These are phyloP conservation scores for Manihot esculenta DNA, from an alignment of 441 rosid genomes.

Conservation along the genomic window DNA sequence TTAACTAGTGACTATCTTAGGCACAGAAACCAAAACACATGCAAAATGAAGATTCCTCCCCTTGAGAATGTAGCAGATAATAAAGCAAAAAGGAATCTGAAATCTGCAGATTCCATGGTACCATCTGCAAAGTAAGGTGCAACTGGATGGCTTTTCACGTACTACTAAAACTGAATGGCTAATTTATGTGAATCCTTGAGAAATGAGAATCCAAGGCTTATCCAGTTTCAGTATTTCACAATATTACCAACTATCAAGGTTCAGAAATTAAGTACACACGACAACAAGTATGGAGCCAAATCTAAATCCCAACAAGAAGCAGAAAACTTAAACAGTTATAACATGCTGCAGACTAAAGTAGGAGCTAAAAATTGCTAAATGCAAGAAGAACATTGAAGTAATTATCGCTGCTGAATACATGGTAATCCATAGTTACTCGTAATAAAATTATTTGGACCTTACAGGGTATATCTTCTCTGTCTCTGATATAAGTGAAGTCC, in stretches of 20 bases:
- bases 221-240: neutral
- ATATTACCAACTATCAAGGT: neutral
- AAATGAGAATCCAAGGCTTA: neutral
- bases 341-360: neutral
- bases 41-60: neutral
- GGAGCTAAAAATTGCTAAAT: neutral
- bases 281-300: neutral
- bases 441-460: slow-evolving; percentile 22
- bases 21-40: neutral
- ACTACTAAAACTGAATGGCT: too few species aligned
- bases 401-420: neutral
- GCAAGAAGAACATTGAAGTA: neutral
- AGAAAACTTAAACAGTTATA: neutral
- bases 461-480: slow-evolving; percentile 56
- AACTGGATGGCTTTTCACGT: too few species aligned
- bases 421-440: neutral
- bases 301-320: neutral
- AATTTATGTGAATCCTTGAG: neutral
- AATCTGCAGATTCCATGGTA: neutral
- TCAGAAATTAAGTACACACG: neutral
- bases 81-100: neutral
- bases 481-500: slow-evolving; percentile 70
- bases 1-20: neutral
- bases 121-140: too few species aligned
- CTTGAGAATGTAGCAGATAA: too few species aligned